phyloP scores from a whole-genome alignment of 139 green algal genomes.

The Volvox africanus region DNA sequence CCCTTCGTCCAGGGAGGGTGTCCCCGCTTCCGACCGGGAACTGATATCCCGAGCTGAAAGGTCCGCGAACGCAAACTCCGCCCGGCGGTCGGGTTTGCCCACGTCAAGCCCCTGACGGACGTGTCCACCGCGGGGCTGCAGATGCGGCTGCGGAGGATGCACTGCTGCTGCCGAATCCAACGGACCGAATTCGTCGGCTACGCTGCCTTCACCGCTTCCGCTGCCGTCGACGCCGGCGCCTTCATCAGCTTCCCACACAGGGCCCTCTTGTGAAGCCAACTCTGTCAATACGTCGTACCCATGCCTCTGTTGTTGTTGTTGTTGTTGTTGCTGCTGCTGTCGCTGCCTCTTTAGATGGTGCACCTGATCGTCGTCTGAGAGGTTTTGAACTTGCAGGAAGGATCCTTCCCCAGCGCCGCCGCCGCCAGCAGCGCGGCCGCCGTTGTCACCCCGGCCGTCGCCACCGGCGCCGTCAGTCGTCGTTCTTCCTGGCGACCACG shows the following conservation, averaged over 20 bases:
- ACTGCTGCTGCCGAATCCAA: neutral
- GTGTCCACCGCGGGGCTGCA: neutral
- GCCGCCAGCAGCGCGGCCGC: neutral
- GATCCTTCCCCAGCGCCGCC: too few relatives aligned
- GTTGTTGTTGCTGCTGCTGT: neutral
- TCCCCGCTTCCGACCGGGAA: neutral
- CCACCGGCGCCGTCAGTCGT: neutral
- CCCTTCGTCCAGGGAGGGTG: neutral
- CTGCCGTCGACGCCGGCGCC: neutral
- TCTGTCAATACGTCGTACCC: neutral
- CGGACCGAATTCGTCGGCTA: neutral
- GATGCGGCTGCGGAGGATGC: neutral
- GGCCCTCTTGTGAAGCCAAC: neutral
- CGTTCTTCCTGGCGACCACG: too few relatives aligned
- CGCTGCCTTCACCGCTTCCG: neutral
- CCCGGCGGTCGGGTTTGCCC: neutral
- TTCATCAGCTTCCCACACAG: too few relatives aligned
- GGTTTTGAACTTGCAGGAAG: too few relatives aligned
- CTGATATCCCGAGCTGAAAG: neutral
- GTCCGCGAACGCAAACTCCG: neutral
- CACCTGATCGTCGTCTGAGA: neutral
- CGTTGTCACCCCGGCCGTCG: neutral
- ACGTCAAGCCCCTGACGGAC: neutral
- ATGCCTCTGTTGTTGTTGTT: neutral
- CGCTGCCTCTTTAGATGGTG: neutral